Conservation (phyloP, 352 stramenopile genomes). For the Thalassiosira livingstoniorum region DNA sequence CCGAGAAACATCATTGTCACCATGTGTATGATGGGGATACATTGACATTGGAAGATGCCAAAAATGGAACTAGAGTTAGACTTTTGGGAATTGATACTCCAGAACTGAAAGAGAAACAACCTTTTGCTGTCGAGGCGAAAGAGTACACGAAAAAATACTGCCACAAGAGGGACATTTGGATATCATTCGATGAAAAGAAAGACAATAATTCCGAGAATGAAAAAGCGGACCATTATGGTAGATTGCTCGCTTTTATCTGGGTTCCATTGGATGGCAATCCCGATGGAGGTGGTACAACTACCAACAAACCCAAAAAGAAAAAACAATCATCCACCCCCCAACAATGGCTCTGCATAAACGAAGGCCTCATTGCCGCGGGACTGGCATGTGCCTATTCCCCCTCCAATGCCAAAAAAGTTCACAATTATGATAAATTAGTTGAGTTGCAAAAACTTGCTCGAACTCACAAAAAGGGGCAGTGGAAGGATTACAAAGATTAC, state of each 20-base stretch:
- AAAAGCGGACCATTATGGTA: conserved; percentile 78
- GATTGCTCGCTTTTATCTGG: conserved; percentile 72
- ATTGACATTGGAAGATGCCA: conserved; percentile 70
- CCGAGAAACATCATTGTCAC: conserved; percentile 57
- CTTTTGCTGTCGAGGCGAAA: conserved; percentile 79
- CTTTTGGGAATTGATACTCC: conserved; percentile 82
- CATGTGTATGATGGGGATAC: conserved; percentile 85
- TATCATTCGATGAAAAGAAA: conserved; percentile 49
- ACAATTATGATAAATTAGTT: conserved; percentile 77
- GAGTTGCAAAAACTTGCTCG: conserved; percentile 66
- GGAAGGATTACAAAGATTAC: conserved; percentile 65
- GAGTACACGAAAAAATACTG: conserved; percentile 75
- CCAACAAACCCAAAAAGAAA: not conserved
- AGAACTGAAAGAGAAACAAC: conserved; percentile 79
- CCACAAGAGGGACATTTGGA: conserved; percentile 68
- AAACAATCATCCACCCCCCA: conserved; percentile 2
- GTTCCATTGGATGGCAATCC: conserved; percentile 34
- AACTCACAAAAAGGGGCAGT: conserved; percentile 59
- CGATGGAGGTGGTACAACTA: conserved; percentile 18
- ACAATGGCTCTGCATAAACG: conserved; percentile 79
- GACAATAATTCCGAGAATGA: conserved; percentile 22
- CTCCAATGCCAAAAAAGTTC: conserved; percentile 53
- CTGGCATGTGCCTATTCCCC: conserved; percentile 70
- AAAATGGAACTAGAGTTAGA: conserved; percentile 65
- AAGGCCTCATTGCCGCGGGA: conserved; percentile 71